Conservation (phyloP, 805 yeast genomes). For the Candida adriatica region DNA sequence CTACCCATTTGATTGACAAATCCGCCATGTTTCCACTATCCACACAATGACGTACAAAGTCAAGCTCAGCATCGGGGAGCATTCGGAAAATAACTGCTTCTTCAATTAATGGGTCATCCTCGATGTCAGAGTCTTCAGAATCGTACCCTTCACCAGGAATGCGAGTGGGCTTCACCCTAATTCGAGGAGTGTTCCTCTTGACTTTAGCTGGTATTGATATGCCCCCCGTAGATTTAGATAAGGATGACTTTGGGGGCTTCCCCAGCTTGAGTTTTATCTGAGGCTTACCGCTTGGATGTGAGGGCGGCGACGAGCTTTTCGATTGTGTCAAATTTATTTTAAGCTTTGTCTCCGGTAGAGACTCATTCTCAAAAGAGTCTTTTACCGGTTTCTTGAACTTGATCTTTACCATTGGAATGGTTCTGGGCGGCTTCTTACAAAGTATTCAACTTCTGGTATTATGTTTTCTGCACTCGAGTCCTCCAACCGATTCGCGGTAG, state of each 20-base stretch:
- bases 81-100: conserved; percentile 79
- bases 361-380: too few species aligned
- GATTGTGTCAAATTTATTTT: neutral
- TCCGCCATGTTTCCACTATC: conserved; percentile 72
- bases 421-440: too few species aligned
- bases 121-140: conserved; percentile 92
- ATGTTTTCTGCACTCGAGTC: too few species aligned
- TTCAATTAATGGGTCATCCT: conserved; percentile 89
- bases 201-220: too few species aligned
- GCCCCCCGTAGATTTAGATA: too few species aligned
- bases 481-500: too few species aligned
- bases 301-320: neutral
- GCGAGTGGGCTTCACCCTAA: conserved; percentile 49
- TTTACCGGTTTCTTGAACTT: neutral
- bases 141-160: conserved; percentile 95
- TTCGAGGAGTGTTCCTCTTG: conserved; percentile 3
- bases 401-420: neutral
- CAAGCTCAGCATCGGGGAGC: conserved; percentile 60
- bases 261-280: conserved; percentile 11
- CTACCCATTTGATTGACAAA: conserved; percentile 75
- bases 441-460: too few species aligned
- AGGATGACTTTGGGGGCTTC: conserved; percentile 24
- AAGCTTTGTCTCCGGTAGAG: too few species aligned
- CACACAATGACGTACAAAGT: conserved; percentile 65
- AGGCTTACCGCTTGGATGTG: conserved; percentile 4